Evolutionary conservation across 768 basidiomycete genomes (phyloP), one percentile per base, ranked within the genome.

Genomic region (Amylocystis lapponica): DNA sequence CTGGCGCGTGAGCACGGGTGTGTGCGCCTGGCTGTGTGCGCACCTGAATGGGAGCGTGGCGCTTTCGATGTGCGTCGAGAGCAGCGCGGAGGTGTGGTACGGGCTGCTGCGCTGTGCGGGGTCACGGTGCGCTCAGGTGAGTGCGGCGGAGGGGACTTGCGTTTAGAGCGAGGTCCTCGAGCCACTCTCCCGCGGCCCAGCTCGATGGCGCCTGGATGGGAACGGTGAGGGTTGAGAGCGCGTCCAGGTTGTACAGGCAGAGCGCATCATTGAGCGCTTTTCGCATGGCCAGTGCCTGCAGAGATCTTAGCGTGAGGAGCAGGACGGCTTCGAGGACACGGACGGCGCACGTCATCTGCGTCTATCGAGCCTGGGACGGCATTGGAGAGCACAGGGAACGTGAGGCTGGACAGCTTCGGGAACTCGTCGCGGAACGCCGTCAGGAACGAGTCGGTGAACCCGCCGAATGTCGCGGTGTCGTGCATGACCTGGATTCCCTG

Each of bases 401-500:
- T 59, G 33, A 86, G 50, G 20, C 71, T 66, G 5, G 84, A 70
- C n/a, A 76, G 56, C 55, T 85, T 88, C 5, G 68, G 59, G 51
- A 78, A 75, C 50, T 90, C 85, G 49, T 89, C 87, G 14, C 78
- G 75, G 49, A 86, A 72, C 4, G 72, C 59, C 4, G 71, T 67
- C 31, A 89, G 62, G 36, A 90, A 70, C 3, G 77, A 67, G 39
- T 71, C 48, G 7, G 73, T 72, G 56, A 89, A 86, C 7, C 77
- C 72, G 3, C 85, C 86, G 49, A 88, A 89, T 0, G 65, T 70
- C 0, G 69, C 55, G 22, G 72, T 74, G 51, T 86, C 83, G 46
- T 76, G 74, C 30, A 76, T 71, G 36, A 85, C 57, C 65, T 90
- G 86, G 12, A 87, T 48, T 4, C 87, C 87, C 83, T 89, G 49